Evolutionary conservation across 2,329 filamentous ascomycete species (phyloP), one percentile per base, ranked within the genome.

Genomic region (Metarhizium robertsii): DNA sequence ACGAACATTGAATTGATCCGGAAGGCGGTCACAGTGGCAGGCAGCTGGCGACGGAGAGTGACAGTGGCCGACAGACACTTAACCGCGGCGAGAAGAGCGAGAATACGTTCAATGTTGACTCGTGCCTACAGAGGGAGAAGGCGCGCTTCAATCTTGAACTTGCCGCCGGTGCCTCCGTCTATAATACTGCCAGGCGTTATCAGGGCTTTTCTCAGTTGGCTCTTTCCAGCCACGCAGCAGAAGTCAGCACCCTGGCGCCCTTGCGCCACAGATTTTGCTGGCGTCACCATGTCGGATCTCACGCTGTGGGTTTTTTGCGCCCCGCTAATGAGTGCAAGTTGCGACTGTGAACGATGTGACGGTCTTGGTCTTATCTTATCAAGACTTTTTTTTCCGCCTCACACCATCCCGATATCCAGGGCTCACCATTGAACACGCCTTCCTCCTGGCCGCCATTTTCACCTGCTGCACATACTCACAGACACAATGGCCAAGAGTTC

Each of bases 401-500:
- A n/a, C 8, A 36, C 8, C 13, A 36, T 10, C 34, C 34, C 34
- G 13, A 8, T 36, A 11, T 36, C 34, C 34, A 36, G 13, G 34
- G 34, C 34, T 36, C 34, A 36, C 34, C 34, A 36, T 36, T 36
- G 40, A 43, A 18, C 10, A 43, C 16, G 25, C 25, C 25, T 25
- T 25, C 25, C 25, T 25, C 25, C 25, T 16, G 3, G 6, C 16
- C 40, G 40, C 6, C 16, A 10, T 14, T n/a, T 16, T 6, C 40
- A 36, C 34, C 40, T 43, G 11, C 11, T 46, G 30, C 25, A 29
- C 8, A 10, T 16, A 48, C 13, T 49, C 10, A 16, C 34, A 54
- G 29, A 55, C 53, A 79, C 55, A 64, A 97, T 96, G 92, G 92
- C 92, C 29, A 96, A 95, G 71, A 88, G 89, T 68, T 78, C 88